These are phyloP conservation scores for Kockiozyma suomiensis DNA, from an alignment of 805 yeast species.

Conservation along the genomic window DNA sequence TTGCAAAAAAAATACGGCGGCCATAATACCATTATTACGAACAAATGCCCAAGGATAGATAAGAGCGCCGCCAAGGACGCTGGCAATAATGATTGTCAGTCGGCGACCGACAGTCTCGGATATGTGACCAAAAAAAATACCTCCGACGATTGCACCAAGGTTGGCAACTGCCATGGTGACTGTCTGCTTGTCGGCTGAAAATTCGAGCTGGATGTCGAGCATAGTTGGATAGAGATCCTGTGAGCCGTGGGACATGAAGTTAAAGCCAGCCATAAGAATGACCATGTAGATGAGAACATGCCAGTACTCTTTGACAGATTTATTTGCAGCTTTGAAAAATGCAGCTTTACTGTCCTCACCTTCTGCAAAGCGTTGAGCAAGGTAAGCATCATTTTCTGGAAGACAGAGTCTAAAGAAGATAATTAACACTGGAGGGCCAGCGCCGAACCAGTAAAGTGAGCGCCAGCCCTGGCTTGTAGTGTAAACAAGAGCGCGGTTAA, in stretches of 20 bases:
- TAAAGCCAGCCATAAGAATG: slow-evolving; percentile 67
- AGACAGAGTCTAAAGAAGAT: slow-evolving; percentile 58
- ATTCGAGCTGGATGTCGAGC: slow-evolving; percentile 55
- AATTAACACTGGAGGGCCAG: slow-evolving; percentile 65
- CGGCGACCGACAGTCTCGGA: slow-evolving; percentile 66
- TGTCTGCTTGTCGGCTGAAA: slow-evolving; percentile 53
- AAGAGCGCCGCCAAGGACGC: slow-evolving; percentile 59
- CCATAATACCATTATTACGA: slow-evolving; percentile 50
- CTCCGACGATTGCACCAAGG: slow-evolving; percentile 69
- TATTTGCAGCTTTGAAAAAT: slow-evolving; percentile 40
- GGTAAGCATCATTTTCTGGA: slow-evolving; percentile 57
- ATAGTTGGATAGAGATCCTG: slow-evolving; percentile 74
- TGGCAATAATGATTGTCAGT: slow-evolving; percentile 54
- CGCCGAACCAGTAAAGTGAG: slow-evolving; percentile 70
- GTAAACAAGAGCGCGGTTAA: slow-evolving; percentile 57
- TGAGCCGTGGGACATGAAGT: slow-evolving; percentile 73
- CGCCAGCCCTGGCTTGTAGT: slow-evolving; percentile 63
- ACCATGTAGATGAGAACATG: slow-evolving; percentile 59
- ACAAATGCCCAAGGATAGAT: slow-evolving; percentile 64
- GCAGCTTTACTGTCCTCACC: background rate
- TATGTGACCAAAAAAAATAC: slow-evolving; percentile 58
- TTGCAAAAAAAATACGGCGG: slow-evolving; percentile 65
- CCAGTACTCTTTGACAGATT: slow-evolving; percentile 58
- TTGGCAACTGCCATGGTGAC: slow-evolving; percentile 66
- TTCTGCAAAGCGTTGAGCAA: slow-evolving; percentile 19